phyloP scores from a whole-genome alignment of 306 rosid species.

The Acacia crassicarpa region DNA sequence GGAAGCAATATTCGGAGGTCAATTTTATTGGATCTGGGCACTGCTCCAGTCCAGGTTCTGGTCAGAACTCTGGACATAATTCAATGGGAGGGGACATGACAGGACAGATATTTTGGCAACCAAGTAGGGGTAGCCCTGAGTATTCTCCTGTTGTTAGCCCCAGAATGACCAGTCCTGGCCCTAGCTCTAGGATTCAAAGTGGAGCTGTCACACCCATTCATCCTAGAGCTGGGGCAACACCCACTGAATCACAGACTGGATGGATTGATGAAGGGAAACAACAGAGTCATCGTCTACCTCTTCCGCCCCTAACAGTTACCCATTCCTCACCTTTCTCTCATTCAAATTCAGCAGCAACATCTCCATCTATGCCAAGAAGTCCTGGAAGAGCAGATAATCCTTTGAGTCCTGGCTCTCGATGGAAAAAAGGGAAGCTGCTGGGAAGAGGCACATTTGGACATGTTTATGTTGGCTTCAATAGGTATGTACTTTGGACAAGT shows the following conservation, averaged over 20 bases:
- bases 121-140: slow-evolving; percentile 28
- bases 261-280: slow-evolving; percentile 84
- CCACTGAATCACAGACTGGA: slow-evolving; percentile 65
- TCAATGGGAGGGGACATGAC: slow-evolving; percentile 98
- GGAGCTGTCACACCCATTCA: slow-evolving; percentile 99
- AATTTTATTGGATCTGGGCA: slow-evolving; percentile 78
- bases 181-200: slow-evolving; percentile 97
- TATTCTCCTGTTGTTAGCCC: slow-evolving; percentile 30
- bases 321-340: slow-evolving; percentile 75
- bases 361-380: slow-evolving; percentile 98
- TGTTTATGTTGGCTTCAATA: slow-evolving; percentile 92
- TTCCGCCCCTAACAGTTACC: slow-evolving; percentile 78
- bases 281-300: slow-evolving; percentile 95
- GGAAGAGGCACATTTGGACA: slow-evolving; percentile 99
- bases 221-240: slow-evolving; percentile 82
- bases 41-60: slow-evolving; percentile 98
- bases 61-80: slow-evolving; percentile 97
- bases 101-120: slow-evolving; percentile 48
- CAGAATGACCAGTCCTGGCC: slow-evolving; percentile 57
- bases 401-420: slow-evolving; percentile 82
- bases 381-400: slow-evolving; percentile 97
- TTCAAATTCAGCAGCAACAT: slow-evolving; percentile 91
- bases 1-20: slow-evolving; percentile 54
- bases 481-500: slow-evolving; percentile 45
- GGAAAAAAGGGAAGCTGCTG: slow-evolving; percentile 95